Conservation (phyloP, 495 filamentous ascomycete genomes). For the Hyaloscypha bicolor region DNA sequence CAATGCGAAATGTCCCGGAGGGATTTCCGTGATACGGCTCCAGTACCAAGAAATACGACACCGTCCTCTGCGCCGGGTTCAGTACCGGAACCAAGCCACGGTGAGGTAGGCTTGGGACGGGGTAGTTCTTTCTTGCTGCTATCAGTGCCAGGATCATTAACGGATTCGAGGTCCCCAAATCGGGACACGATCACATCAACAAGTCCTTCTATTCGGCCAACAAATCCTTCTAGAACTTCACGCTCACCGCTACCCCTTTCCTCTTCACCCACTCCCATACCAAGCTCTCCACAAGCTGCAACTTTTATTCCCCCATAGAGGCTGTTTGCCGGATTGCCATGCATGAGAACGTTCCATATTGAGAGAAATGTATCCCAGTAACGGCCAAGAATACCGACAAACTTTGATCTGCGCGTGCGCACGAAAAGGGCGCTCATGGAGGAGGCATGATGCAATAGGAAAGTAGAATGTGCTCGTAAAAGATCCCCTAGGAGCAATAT, state of each 20-base stretch:
- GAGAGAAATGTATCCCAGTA: constrained; percentile 84
- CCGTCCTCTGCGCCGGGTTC: constrained; percentile 74
- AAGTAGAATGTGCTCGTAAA: constrained; percentile 77
- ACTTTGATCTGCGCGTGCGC: constrained; percentile 50
- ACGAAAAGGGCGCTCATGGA: constrained; percentile 67
- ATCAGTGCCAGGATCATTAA: constrained; percentile 5
- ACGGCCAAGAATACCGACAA: constrained; percentile 63
- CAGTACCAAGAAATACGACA: constrained; percentile 78
- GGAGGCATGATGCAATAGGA: constrained; percentile 82
- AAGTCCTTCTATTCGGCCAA: constrained; percentile 65
- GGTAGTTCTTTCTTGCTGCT: neutral
- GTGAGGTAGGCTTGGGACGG: constrained; percentile 24
- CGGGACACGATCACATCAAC: constrained; percentile 85
- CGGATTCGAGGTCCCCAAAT: constrained; percentile 62
- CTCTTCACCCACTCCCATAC: constrained; percentile 91
- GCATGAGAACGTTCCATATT: constrained; percentile 86
- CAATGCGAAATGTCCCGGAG: constrained; percentile 71
- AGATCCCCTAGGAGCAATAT: constrained; percentile 78
- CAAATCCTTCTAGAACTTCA: constrained; percentile 86
- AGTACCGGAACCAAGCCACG: constrained; percentile 69
- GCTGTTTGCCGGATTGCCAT: constrained; percentile 81
- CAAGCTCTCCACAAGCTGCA: constrained; percentile 87
- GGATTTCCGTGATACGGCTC: constrained; percentile 64
- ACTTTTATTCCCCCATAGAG: constrained; percentile 86
- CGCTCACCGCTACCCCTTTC: constrained; percentile 89